Percentiles rank a stretch among this genome's conserved stretches.
Conservation (phyloP, 2,329 filamentous ascomycete species). For the Berkeleyomyces rouxiae region DNA sequence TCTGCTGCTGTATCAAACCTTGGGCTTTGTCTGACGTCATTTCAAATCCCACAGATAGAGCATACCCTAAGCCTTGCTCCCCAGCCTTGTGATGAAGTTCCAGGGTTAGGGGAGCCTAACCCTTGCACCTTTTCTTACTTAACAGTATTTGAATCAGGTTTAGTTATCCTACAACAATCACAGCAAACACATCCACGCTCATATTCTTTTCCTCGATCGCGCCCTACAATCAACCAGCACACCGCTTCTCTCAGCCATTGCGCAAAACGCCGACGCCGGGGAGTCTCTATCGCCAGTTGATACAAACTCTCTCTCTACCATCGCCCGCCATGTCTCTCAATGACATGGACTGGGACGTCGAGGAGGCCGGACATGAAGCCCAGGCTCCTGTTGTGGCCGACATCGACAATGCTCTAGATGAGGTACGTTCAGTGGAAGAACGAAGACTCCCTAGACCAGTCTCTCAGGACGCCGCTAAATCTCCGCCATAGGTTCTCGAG, state of each 20-base stretch:
- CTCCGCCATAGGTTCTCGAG: not conserved
- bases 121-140: not conserved
- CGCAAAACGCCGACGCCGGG: no score
- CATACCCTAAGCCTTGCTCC: not conserved
- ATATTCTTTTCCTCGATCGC: no score
- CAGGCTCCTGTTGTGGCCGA: conserved; percentile 18
- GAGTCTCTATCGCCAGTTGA: no score
- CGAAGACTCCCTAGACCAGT: not conserved
- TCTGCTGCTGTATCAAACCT: no score
- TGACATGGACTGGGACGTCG: conserved; percentile 49
- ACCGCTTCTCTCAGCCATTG: no score
- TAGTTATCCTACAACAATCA: no score
- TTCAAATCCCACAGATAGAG: not conserved
- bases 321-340: conserved; percentile 18
- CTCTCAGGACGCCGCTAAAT: not conserved
- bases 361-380: conserved; percentile 49
- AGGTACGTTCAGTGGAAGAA: not conserved
- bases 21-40: not conserved
- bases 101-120: not conserved
- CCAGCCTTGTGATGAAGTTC: not conserved
- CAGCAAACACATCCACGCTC: no score
- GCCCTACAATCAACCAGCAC: no score
- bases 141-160: not conserved
- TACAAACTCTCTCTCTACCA: no score
- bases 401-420: not conserved